Evolutionary conservation across 441 rosid genomes (phyloP).

Genomic region (Adansonia rubrostipa): DNA sequence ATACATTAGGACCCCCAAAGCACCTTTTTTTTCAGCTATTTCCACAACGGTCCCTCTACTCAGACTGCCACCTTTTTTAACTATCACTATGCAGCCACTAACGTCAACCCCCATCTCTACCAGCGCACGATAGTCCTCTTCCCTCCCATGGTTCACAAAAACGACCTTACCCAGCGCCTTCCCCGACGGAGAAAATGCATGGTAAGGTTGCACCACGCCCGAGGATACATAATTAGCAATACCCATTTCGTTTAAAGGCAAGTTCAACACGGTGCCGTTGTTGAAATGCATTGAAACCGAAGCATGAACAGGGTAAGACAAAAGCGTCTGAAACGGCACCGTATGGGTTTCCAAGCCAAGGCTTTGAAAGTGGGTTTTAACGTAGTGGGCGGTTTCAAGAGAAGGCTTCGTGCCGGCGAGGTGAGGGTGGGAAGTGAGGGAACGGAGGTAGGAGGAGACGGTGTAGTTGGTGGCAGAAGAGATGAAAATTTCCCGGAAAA

Average conservation of each 20-base stretch:
- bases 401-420: constrained; percentile 83
- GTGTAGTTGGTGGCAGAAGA: constrained; percentile 77
- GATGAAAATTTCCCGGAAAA: constrained; percentile 60
- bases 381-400: constrained; percentile 55
- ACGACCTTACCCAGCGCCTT: constrained; percentile 59
- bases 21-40: constrained; percentile 72
- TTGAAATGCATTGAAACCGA: constrained; percentile 59
- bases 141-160: constrained; percentile 75
- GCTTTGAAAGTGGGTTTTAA: constrained; percentile 57
- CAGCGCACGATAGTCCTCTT: constrained; percentile 71
- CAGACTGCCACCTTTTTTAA: constrained; percentile 60
- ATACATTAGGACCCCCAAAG: constrained; percentile 76
- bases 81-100: constrained; percentile 67
- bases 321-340: constrained; percentile 58
- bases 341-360: constrained; percentile 59
- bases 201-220: constrained; percentile 70
- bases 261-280: constrained; percentile 46
- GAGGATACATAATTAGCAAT: constrained; percentile 11
- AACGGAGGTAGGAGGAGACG: constrained; percentile 77
- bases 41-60: constrained; percentile 71
- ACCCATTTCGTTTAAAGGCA: constrained; percentile 53
- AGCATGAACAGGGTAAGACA: constrained; percentile 69
- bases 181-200: constrained; percentile 93
- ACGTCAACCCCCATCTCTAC: constrained; percentile 61
- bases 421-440: constrained; percentile 82